These are phyloP conservation scores for Thalassiosira hispida DNA, from an alignment of 352 stramenopile species.

Conservation along the genomic window DNA sequence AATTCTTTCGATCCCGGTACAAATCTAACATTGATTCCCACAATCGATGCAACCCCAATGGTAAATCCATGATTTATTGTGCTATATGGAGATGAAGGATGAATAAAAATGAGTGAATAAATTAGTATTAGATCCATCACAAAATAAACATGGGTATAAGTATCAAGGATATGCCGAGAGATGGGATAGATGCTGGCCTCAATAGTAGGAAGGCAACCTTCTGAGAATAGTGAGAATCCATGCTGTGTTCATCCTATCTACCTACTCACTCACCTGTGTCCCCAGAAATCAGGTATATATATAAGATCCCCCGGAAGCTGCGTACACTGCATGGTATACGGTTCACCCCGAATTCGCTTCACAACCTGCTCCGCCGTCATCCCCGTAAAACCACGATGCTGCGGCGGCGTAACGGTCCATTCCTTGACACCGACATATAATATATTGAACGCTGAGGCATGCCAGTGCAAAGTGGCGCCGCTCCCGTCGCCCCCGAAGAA, in stretches of 20 bases:
- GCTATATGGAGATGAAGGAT: too few relatives aligned
- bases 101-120: too few relatives aligned
- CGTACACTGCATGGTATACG: slow-evolving; percentile 17
- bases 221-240: too few relatives aligned
- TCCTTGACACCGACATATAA: slow-evolving; percentile 39
- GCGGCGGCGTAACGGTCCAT: slow-evolving; percentile 28
- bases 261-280: too few relatives aligned
- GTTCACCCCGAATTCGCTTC: slow-evolving; percentile 1
- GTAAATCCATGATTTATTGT: slow-evolving; percentile 39
- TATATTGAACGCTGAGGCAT: slow-evolving; percentile 35
- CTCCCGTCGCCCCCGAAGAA: slow-evolving; percentile 39
- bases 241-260: too few relatives aligned
- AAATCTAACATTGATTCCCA: too few relatives aligned
- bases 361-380: slow-evolving; percentile 26
- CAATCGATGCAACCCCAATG: slow-evolving; percentile 18
- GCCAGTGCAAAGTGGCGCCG: slow-evolving; percentile 40
- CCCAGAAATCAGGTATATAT: slow-evolving; percentile 39
- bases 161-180: too few relatives aligned
- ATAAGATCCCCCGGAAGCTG: slow-evolving; percentile 29
- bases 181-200: too few relatives aligned
- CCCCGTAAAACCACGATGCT: slow-evolving; percentile 26
- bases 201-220: too few relatives aligned
- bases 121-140: too few relatives aligned
- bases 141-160: too few relatives aligned
- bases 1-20: too few relatives aligned